Base-by-base conservation (phyloP, 495 filamentous ascomycete genomes). In the Geoglossum glabrum region DNA sequence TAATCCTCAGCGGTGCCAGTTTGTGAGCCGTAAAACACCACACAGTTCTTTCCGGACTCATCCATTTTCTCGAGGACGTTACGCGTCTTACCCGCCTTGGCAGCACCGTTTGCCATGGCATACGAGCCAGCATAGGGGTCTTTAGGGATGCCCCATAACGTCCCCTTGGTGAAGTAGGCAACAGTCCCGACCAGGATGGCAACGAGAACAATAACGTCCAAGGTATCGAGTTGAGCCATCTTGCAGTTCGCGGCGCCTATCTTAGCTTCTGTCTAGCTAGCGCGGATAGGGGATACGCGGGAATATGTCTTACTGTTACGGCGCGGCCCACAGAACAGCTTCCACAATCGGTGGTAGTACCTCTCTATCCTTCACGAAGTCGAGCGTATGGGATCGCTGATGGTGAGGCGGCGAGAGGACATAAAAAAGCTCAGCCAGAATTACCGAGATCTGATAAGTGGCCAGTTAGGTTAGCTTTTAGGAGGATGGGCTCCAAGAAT, bases 1-100 rank as follows among this genome's bases (percentile, higher is more conserved):
- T 99, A 99, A 66, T 99, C 92, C 75, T 99, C 92, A 27, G 92
- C 92, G 57, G 93, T 99, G 64, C 92, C 92, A 21, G 92, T 99
- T 70, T 99, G 92, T 52, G 92, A 97, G 54, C 90, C 92, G 64
- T 95, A 99, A 74, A 99, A 95, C 60, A 97, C 85, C 57, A 99
- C 83, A 72, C 89, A 95, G 70, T 99, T 96, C 74, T 97, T 97
- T 68, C 83, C 84, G 2, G 78, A 83, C 72, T 96, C 87, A 34
- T 96, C 85, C 85, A 99, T 85, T 74, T 90, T 94, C 74, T 96
- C 85, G 27, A 96, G 60, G 57, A 99, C 88, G 69, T 97, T 86
- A 62, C 90, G 76, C 52, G 90, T 88, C 73, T 87, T 90, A 58
- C 84, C 88, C n/a, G 82, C 77, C 70, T 87, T 93, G 56, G 74